Evolutionary conservation across 2,329 filamentous ascomycete genomes (phyloP).

Genomic region (Knoxdaviesia capensis): DNA sequence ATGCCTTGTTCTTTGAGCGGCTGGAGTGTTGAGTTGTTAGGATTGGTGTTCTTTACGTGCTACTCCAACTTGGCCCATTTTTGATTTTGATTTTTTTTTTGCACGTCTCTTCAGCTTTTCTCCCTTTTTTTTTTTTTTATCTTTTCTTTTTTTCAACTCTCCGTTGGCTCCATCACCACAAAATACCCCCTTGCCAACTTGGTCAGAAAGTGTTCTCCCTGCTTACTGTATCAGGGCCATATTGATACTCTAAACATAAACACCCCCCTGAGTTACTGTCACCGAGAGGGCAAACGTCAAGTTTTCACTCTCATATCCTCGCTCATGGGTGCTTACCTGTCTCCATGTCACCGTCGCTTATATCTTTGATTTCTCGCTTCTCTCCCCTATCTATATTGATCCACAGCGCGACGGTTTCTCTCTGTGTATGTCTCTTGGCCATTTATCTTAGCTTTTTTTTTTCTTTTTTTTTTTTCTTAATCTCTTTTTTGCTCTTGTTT

Average conservation of each 20-base stretch:
- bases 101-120: constrained; percentile 1
- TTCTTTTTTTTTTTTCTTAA: neutral
- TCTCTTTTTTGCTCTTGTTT: neutral
- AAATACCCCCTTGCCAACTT: no score
- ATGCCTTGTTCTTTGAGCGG: constrained; percentile 44
- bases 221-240: no score
- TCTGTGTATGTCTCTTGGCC: constrained; percentile 2
- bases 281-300: no score
- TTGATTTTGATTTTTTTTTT: neutral
- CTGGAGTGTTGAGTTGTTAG: neutral
- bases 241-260: no score
- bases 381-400: no score
- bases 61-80: neutral
- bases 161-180: neutral
- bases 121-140: constrained; percentile 1
- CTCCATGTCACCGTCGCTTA: no score
- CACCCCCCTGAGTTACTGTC: no score
- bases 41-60: constrained; percentile 1
- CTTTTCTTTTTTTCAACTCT: constrained; percentile 1
- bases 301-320: no score
- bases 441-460: constrained; percentile 2
- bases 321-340: no score
- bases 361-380: no score
- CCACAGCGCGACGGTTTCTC: neutral
- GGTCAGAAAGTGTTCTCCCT: no score